Evolutionary conservation across 148 eudicot species (phyloP).

Genomic region (Selenicereus undatus): DNA sequence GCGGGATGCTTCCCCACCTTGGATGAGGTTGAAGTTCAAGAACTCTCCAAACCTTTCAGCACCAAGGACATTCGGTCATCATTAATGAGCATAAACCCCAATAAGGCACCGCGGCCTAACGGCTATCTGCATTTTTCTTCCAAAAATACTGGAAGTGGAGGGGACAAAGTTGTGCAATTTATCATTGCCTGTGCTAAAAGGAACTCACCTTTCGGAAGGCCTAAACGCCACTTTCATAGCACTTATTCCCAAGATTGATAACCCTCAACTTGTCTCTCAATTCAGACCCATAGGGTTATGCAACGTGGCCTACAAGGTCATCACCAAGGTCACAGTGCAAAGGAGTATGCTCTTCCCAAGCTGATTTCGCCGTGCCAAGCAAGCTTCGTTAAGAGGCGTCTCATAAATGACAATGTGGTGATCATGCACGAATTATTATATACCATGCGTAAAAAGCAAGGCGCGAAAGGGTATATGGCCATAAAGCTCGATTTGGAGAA

Average conservation of each 20-base stretch:
- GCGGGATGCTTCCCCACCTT: neutral
- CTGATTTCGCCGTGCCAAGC: neutral
- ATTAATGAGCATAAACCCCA: neutral
- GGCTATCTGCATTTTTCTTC: neutral
- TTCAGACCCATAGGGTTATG: neutral
- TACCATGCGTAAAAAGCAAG: no score
- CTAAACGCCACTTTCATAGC: neutral
- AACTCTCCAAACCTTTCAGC: neutral
- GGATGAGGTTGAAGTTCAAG: no score
- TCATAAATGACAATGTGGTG: no score
- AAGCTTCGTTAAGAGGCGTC: neutral
- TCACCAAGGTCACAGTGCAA: neutral
- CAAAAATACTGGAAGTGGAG: neutral
- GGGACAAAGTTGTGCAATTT: neutral
- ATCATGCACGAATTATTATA: no score
- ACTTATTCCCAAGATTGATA: neutral
- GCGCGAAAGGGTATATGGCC: no score
- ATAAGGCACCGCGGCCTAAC: neutral
- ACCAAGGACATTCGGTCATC: neutral
- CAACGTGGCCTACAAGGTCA: neutral
- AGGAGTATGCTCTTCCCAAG: neutral
- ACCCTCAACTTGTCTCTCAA: neutral
- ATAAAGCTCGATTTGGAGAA: no score
- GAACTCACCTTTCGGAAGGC: rapidly evolving
- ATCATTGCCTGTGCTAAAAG: neutral